Evolutionary conservation across 2,329 filamentous ascomycete genomes (phyloP), one percentile per base, ranked within the genome.

Genomic region (Xylariaceae sp.): DNA sequence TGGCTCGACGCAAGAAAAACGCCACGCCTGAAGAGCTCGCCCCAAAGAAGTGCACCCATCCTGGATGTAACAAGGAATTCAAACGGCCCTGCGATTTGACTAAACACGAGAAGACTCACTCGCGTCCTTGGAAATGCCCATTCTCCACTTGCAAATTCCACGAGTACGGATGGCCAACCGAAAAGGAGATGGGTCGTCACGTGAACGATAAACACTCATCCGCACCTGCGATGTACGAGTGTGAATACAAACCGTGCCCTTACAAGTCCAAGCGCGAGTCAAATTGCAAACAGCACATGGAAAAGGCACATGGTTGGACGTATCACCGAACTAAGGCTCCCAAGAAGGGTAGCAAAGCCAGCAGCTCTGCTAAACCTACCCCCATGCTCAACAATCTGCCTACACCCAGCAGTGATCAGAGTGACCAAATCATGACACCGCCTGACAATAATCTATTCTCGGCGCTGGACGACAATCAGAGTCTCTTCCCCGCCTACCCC

Each of bases 201-300:
- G 81, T 90, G 70, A 96, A 96, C 68, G 94, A 99, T 75, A 96
- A 95, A 74, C 94, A 99, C 73, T 91, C 89, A 15, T 73, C 81
- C 46, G 78, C 84, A 32, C 91, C 94, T 5, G 77, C 83, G 39
- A 84, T 95, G 74, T 96, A 84, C 70, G 84, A 89, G 72, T 99
- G 94, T 72, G 72, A 83, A 42, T 97, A 81, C 71, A 78, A 83
- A 60, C 86, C 86, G 19, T 97, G 94, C 77, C 84, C 88, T 0
- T 97, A 97, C 75, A 87, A 90, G 64, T 96, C 91, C 11, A 97
- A 97, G 77, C 86, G 91, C 51, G 88, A 96, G 73, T 94, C 88
- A 55, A 97, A 97, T 70, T 95, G 90, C 80, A 96, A 96, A 68
- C 92, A 96, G 70, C 91, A 97, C 72, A 96, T 96, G 91, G 92